Conservation (phyloP, 2,329 filamentous ascomycete genomes). For the Calcarisporium arbuscula region DNA sequence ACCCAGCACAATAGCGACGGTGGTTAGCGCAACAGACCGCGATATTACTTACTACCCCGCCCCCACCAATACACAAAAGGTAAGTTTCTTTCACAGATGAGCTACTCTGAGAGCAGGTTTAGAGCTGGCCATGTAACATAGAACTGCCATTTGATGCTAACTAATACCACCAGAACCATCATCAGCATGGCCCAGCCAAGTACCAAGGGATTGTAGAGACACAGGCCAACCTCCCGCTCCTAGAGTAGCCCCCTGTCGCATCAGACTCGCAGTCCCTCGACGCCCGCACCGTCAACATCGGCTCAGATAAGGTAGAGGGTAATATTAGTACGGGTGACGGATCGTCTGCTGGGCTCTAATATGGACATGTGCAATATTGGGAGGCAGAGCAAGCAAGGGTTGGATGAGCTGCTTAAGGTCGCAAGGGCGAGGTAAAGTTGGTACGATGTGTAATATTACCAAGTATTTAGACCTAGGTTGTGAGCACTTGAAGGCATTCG, state of each 20-base stretch:
- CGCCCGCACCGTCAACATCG: constrained; percentile 61
- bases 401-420: too few species aligned
- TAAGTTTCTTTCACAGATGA: too few species aligned
- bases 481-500: too few species aligned
- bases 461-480: too few species aligned
- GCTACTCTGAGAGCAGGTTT: too few species aligned
- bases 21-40: too few species aligned
- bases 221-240: constrained; percentile 69
- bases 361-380: constrained; percentile 55
- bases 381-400: constrained; percentile 38
- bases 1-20: too few species aligned
- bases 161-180: neutral
- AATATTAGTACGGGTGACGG: constrained; percentile 45
- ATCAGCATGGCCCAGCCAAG: constrained; percentile 40
- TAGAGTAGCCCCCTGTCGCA: constrained; percentile 68
- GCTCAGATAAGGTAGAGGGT: constrained; percentile 50
- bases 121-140: too few species aligned
- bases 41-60: too few species aligned
- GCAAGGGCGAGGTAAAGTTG: too few species aligned
- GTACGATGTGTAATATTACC: too few species aligned
- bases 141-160: neutral
- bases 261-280: constrained; percentile 75
- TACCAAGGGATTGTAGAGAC: constrained; percentile 59
- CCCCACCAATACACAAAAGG: too few species aligned
- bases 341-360: constrained; percentile 45